Conservation (phyloP, 768 basidiomycete genomes). For the Dacryopinax spathularia region DNA sequence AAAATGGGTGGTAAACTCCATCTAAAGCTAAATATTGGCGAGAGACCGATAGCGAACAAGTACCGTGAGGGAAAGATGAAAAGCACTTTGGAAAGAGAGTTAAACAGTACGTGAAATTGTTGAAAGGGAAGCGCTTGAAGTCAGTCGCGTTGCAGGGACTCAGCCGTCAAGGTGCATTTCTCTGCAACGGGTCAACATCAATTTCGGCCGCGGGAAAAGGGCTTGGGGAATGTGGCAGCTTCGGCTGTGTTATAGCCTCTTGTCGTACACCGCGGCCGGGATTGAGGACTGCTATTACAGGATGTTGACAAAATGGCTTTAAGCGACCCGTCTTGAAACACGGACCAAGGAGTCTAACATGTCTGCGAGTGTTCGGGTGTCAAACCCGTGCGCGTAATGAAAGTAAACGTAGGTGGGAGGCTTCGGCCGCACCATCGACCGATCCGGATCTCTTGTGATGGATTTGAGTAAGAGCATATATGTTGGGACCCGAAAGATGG, state of each 20-base stretch:
- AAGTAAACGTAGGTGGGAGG: slow-evolving; percentile 56
- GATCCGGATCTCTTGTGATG: slow-evolving; percentile 59
- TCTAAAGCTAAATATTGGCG: slow-evolving; percentile 74
- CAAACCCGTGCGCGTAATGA: slow-evolving; percentile 55
- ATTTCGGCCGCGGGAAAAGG: slow-evolving; percentile 48
- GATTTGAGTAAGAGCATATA: slow-evolving; percentile 67
- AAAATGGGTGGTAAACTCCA: slow-evolving; percentile 71
- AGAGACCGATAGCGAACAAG: slow-evolving; percentile 76
- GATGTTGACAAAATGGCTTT: slow-evolving; percentile 68
- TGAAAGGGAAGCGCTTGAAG: slow-evolving; percentile 66
- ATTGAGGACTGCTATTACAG: slow-evolving; percentile 55
- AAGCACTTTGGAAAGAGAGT: slow-evolving; percentile 71
- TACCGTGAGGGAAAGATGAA: slow-evolving; percentile 74
- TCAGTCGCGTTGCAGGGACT: slow-evolving; percentile 46
- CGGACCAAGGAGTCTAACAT: slow-evolving; percentile 80
- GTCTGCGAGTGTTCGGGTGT: slow-evolving; percentile 65
- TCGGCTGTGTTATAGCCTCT: slow-evolving; percentile 52
- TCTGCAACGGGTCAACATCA: slow-evolving; percentile 52
- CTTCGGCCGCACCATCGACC: slow-evolving; percentile 60
- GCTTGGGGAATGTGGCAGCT: slow-evolving; percentile 46
- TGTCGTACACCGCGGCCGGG: slow-evolving; percentile 40
- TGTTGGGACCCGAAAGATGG: slow-evolving; percentile 84
- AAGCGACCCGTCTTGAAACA: slow-evolving; percentile 73
- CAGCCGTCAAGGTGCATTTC: slow-evolving; percentile 44
- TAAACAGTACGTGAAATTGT: slow-evolving; percentile 71